A percentile compares a stretch with the other conserved stretches of the same genome.
These are phyloP conservation scores for Saccharomyces mikatae DNA, from an alignment of 805 yeast genomes.

Conservation along the genomic window DNA sequence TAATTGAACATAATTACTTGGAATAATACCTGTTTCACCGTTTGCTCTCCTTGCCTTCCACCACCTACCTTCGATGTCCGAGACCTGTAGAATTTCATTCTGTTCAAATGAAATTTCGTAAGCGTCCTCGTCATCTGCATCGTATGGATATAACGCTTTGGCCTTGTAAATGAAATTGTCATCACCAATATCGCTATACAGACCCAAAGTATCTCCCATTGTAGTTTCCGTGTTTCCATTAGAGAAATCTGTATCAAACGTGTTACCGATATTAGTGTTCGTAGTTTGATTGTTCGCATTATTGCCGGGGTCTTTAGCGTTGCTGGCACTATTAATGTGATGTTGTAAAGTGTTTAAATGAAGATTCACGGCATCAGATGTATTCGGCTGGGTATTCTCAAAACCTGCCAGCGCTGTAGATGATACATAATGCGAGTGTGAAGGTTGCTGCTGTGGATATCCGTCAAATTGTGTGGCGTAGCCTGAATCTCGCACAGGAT, in stretches of 20 bases:
- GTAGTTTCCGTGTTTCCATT: slow-evolving; percentile 28
- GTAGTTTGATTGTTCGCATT: slow-evolving; percentile 3
- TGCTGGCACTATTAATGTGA: neutral
- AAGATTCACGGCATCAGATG: neutral
- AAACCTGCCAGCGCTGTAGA: slow-evolving; percentile 54
- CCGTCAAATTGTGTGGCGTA: neutral
- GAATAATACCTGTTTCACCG: slow-evolving; percentile 94
- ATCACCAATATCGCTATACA: slow-evolving; percentile 31
- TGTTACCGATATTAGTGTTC: slow-evolving; percentile 12
- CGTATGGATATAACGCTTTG: slow-evolving; percentile 75
- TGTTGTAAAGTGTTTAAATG: neutral
- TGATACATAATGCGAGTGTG: slow-evolving; percentile 32
- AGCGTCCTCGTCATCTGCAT: slow-evolving; percentile 86
- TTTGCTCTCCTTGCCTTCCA: slow-evolving; percentile 90
- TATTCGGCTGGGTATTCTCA: slow-evolving; percentile 39
- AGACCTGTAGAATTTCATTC: slow-evolving; percentile 86
- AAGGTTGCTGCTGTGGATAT: slow-evolving; percentile 5
- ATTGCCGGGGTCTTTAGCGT: slow-evolving; percentile 6
- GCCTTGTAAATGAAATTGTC: slow-evolving; percentile 70
- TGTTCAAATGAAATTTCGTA: slow-evolving; percentile 86
- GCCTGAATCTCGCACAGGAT: slow-evolving; percentile 3
- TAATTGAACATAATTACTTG: slow-evolving; percentile 84
- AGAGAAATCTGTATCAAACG: slow-evolving; percentile 23
- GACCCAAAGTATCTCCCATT: slow-evolving; percentile 30
- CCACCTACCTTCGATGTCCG: slow-evolving; percentile 94